These are phyloP conservation scores for Arachnomyces sp. DNA, from an alignment of 2,329 filamentous ascomycete species.

Conservation along the genomic window DNA sequence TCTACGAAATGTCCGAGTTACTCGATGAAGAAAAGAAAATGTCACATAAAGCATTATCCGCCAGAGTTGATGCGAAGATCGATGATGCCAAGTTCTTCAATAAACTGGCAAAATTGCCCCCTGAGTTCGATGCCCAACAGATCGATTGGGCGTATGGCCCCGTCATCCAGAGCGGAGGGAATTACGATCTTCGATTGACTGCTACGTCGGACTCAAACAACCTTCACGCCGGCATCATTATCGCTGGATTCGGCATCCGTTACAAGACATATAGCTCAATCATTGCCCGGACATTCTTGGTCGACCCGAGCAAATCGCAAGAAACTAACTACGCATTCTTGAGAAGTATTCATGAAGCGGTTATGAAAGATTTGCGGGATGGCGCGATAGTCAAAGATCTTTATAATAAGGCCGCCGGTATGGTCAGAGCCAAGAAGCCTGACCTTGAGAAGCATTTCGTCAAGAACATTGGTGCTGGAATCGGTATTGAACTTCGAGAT, in stretches of 20 bases:
- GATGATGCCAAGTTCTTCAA: constrained; percentile 94
- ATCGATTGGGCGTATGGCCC: constrained; percentile 92
- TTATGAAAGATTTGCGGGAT: constrained; percentile 84
- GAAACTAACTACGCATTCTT: constrained; percentile 91
- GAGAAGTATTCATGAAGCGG: constrained; percentile 73
- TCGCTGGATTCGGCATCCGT: constrained; percentile 81
- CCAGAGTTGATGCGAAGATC: constrained; percentile 83
- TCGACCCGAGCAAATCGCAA: constrained; percentile 93
- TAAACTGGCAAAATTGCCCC: constrained; percentile 69
- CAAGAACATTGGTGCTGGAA: constrained; percentile 83
- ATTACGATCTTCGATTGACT: constrained; percentile 80
- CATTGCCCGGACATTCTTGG: constrained; percentile 87
- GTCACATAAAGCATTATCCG: constrained; percentile 76
- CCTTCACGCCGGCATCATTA: constrained; percentile 86
- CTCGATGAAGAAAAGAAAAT: constrained; percentile 97
- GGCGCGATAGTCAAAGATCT: constrained; percentile 82
- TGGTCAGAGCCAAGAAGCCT: constrained; percentile 84
- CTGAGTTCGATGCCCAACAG: constrained; percentile 78
- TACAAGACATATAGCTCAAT: constrained; percentile 95
- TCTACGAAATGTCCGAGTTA: constrained; percentile 95
- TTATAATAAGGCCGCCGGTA: constrained; percentile 73
- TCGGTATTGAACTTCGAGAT: constrained; percentile 88
- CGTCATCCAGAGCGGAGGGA: constrained; percentile 88
- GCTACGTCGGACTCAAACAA: constrained; percentile 72
- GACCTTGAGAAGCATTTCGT: constrained; percentile 92